These are phyloP conservation scores for Macrophomina phaseolina DNA, from an alignment of 2,329 filamentous ascomycete genomes.

Conservation along the genomic window DNA sequence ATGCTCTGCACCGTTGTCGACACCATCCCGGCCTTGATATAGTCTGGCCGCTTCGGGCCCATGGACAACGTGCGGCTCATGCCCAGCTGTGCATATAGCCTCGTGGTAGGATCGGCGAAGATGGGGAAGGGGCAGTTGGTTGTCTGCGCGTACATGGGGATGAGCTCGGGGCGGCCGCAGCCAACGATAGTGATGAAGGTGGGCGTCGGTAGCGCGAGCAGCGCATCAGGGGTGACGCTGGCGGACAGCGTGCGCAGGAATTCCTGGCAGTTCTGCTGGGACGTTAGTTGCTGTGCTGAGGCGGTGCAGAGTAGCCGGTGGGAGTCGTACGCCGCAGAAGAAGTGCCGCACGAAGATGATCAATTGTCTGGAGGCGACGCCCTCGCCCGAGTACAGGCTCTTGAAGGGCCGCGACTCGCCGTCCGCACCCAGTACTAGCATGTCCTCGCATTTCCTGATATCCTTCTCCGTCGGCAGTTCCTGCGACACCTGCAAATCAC, in stretches of 20 bases:
- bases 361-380: conserved; percentile 58
- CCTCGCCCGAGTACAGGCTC: conserved; percentile 43
- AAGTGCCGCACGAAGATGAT: conserved; percentile 80
- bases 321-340: conserved; percentile 72
- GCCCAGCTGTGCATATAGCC: conserved; percentile 69
- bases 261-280: conserved; percentile 72
- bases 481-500: conserved; percentile 45
- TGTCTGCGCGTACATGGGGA: conserved; percentile 67
- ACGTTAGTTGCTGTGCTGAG: background rate
- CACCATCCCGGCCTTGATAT: conserved; percentile 62
- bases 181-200: conserved; percentile 74
- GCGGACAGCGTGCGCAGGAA: conserved; percentile 69
- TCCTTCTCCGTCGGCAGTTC: conserved; percentile 42
- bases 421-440: conserved; percentile 44
- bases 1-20: conserved; percentile 59
- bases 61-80: conserved; percentile 70
- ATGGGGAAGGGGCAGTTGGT: conserved; percentile 74
- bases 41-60: conserved; percentile 65
- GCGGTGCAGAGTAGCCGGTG: background rate
- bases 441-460: conserved; percentile 37
- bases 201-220: conserved; percentile 55
- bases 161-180: conserved; percentile 72
- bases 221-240: conserved; percentile 55
- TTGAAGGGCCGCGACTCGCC: conserved; percentile 45
- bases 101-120: conserved; percentile 74